Conservation (phyloP, 2,329 filamentous ascomycete species). For the Diaporthe citriasiana region DNA sequence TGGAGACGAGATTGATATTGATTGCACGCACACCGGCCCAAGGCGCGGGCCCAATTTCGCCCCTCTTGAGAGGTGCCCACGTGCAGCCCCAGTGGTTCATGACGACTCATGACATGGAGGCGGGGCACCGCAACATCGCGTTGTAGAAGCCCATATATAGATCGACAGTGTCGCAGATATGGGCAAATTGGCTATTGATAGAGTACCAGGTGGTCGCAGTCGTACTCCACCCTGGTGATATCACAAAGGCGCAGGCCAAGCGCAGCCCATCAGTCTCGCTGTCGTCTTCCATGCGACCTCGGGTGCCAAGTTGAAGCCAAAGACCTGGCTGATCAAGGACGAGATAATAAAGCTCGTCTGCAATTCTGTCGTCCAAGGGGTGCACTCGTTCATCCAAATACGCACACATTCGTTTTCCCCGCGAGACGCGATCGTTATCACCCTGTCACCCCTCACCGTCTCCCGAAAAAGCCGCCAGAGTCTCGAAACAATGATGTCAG, state of each 20-base stretch:
- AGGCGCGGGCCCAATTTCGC: not conserved
- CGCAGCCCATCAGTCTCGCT: not conserved
- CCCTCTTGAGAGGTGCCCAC: conserved; percentile 6
- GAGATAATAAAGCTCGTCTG: conserved; percentile 20
- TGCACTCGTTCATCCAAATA: conserved; percentile 16
- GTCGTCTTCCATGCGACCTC: conserved; percentile 4
- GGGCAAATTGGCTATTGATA: conserved; percentile 12
- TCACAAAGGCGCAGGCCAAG: conserved; percentile 1
- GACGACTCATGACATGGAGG: conserved; percentile 21
- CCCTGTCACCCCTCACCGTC: not conserved
- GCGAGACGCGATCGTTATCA: not conserved
- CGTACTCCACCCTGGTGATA: conserved; percentile 20
- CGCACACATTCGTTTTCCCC: not conserved
- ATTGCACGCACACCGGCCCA: conserved; percentile 11
- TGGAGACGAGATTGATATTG: conserved; percentile 22
- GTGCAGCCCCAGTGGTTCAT: conserved; percentile 25
- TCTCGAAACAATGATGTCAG: conserved; percentile 20
- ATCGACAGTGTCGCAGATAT: conserved; percentile 30
- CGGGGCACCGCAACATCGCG: conserved; percentile 22
- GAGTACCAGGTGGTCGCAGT: conserved; percentile 10
- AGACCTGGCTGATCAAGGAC: not conserved
- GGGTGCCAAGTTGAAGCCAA: not conserved
- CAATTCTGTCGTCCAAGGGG: not conserved
- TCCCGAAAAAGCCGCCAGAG: conserved; percentile 9
- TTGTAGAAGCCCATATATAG: conserved; percentile 27